Conservation (phyloP, 1,284 basidiomycete genomes). For the Psilocybe mexicana region DNA sequence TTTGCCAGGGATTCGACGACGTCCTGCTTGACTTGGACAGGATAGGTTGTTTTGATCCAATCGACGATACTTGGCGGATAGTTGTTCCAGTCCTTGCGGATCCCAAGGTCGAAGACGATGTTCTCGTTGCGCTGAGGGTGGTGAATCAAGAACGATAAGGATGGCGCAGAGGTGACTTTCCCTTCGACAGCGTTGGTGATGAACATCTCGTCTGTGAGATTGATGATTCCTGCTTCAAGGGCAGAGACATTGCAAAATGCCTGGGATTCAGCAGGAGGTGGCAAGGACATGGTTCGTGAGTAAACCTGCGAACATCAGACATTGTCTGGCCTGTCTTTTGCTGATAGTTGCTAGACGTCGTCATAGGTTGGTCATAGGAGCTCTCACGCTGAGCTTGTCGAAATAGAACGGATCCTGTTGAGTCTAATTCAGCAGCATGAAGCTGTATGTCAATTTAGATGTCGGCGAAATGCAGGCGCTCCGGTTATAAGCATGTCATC, state of each 20-base stretch:
- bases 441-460: too few species aligned
- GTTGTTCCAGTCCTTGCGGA: conserved; percentile 46
- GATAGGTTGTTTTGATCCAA: conserved; percentile 30
- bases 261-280: conserved; percentile 37
- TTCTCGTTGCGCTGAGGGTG: conserved; percentile 41
- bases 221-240: conserved; percentile 46
- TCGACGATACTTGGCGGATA: conserved; percentile 37
- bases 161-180: conserved; percentile 34
- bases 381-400: too few species aligned
- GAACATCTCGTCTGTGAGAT: conserved; percentile 37
- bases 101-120: conserved; percentile 56
- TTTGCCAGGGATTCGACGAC: conserved; percentile 49
- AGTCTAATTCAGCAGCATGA: too few species aligned
- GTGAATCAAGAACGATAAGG: conserved; percentile 50
- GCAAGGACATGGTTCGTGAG: conserved; percentile 28
- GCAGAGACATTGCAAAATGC: conserved; percentile 50
- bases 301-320: neutral
- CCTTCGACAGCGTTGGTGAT: conserved; percentile 36
- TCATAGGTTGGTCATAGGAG: too few species aligned
- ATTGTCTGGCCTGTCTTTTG: neutral
- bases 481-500: too few species aligned
- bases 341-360: neutral
- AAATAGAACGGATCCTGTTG: too few species aligned
- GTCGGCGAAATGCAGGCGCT: too few species aligned
- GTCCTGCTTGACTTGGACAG: conserved; percentile 39